Evolutionary conservation across 345 rosid genomes (phyloP).

Genomic region (Eucalyptus polyanthemos): DNA sequence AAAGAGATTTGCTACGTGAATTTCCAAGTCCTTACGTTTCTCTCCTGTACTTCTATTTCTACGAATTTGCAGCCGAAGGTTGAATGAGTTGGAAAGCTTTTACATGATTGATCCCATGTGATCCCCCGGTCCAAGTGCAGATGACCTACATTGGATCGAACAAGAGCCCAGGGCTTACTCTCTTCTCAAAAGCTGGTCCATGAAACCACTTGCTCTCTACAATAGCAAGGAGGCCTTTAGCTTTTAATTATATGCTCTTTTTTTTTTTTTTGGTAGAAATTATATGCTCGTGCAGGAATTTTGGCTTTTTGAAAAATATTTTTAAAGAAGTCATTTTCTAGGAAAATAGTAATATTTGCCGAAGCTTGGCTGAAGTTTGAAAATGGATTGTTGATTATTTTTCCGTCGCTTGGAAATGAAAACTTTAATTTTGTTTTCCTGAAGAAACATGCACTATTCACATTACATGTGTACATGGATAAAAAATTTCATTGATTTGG

Average conservation of each 20-base stretch:
- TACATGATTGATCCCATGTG: background rate
- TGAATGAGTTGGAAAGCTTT: background rate
- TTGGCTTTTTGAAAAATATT: background rate
- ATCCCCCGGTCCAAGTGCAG: background rate
- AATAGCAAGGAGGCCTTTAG: background rate
- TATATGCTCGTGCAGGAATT: background rate
- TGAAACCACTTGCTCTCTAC: background rate
- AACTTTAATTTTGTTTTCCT: background rate
- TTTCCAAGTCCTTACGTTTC: background rate
- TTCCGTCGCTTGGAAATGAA: background rate
- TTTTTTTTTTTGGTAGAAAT: too few relatives aligned
- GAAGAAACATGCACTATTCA: background rate
- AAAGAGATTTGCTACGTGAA: background rate
- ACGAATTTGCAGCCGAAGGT: background rate
- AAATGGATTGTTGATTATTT: fast-evolving
- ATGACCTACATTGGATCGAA: background rate
- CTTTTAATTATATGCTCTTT: background rate
- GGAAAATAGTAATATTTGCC: background rate
- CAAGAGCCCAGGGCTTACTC: background rate
- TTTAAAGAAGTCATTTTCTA: background rate
- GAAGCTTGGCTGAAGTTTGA: background rate
- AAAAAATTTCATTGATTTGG: background rate
- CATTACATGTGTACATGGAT: fast-evolving
- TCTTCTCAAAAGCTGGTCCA: background rate
- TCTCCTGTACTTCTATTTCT: background rate